Conservation (phyloP, 768 basidiomycete genomes). For the Podaxis sp. region DNA sequence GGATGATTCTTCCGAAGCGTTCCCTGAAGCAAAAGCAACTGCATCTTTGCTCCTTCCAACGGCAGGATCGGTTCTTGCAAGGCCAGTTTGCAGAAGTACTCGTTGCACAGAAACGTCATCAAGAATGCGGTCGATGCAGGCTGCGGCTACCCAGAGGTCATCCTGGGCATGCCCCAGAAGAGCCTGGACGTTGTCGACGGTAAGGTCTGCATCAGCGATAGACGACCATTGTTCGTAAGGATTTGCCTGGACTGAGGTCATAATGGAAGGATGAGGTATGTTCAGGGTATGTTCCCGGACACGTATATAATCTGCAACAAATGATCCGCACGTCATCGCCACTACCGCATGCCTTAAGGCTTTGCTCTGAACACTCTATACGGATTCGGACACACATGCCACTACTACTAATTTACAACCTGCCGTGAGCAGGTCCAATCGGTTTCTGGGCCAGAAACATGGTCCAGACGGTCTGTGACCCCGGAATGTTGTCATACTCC, state of each 20-base stretch:
- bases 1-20: slow-evolving; percentile 6
- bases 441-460: slow-evolving; percentile 9
- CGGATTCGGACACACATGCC: background rate
- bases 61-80: slow-evolving; percentile 55
- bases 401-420: background rate
- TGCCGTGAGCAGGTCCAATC: background rate
- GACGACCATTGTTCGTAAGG: slow-evolving; percentile 54
- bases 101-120: slow-evolving; percentile 55
- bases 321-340: slow-evolving; percentile 12
- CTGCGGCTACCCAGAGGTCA: slow-evolving; percentile 78
- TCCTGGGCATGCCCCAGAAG: slow-evolving; percentile 54
- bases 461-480: slow-evolving; percentile 3
- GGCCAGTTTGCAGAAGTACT: slow-evolving; percentile 60
- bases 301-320: slow-evolving; percentile 3
- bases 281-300: background rate
- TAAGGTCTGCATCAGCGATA: slow-evolving; percentile 59
- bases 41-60: slow-evolving; percentile 46
- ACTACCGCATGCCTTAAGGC: background rate
- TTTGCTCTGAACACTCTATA: background rate
- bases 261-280: slow-evolving; percentile 21
- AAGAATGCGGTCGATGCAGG: slow-evolving; percentile 68
- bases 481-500: slow-evolving; percentile 3
- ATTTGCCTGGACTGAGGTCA: slow-evolving; percentile 36
- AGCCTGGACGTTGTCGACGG: slow-evolving; percentile 44
- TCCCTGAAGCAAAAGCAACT: slow-evolving; percentile 18